Conservation (phyloP, 2,329 filamentous ascomycete genomes). For the Penicillium sp. region DNA sequence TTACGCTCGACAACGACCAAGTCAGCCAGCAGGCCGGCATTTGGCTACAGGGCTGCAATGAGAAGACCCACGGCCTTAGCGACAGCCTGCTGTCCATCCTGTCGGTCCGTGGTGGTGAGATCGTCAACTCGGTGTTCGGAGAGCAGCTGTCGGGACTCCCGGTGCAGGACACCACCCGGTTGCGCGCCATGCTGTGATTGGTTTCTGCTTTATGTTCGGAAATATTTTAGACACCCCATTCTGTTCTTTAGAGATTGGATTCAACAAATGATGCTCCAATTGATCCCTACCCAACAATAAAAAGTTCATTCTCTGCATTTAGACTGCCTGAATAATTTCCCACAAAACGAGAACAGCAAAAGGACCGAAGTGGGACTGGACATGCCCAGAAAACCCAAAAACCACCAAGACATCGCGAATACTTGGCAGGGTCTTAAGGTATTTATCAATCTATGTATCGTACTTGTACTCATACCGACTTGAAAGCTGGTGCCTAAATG, state of each 20-base stretch:
- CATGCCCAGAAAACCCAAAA: background rate
- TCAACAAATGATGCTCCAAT: background rate
- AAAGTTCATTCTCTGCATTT: background rate
- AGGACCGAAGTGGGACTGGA: too few relatives aligned
- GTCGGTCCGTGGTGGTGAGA: conserved; percentile 69
- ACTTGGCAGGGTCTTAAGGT: too few relatives aligned
- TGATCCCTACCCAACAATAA: background rate
- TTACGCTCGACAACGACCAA: conserved; percentile 63
- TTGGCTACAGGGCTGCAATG: conserved; percentile 92
- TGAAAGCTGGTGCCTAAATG: too few relatives aligned
- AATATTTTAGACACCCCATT: conserved; percentile 5
- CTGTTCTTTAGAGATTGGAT: conserved; percentile 12
- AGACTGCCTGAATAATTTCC: background rate
- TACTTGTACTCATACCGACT: background rate
- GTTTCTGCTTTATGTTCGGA: background rate
- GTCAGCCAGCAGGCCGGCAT: conserved; percentile 72
- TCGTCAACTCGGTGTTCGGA: conserved; percentile 70
- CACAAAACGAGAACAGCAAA: background rate
- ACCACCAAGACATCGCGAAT: background rate
- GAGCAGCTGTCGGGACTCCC: conserved; percentile 28
- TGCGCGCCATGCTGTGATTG: conserved; percentile 32
- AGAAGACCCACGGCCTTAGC: conserved; percentile 82
- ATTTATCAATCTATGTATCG: background rate
- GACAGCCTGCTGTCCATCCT: conserved; percentile 78
- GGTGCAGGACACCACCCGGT: conserved; percentile 33